A percentile compares a stretch with the other conserved stretches of the same genome.
These are phyloP conservation scores for Lachancea fermentati DNA, from an alignment of 805 yeast species.

Conservation along the genomic window DNA sequence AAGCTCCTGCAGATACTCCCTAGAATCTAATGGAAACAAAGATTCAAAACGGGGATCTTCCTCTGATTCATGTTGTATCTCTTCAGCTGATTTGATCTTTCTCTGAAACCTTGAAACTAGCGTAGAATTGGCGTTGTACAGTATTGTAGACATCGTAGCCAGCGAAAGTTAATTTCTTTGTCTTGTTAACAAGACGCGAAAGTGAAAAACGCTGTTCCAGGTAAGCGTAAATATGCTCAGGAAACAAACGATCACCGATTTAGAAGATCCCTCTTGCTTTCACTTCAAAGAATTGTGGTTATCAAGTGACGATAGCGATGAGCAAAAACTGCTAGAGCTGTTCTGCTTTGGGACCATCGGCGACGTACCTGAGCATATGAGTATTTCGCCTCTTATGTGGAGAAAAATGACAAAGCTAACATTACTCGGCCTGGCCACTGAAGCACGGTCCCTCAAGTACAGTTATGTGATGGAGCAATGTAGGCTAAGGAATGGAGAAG, in stretches of 20 bases:
- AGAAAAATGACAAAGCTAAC: slow-evolving; percentile 22
- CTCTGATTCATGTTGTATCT: background rate
- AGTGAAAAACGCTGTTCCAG: slow-evolving; percentile 4
- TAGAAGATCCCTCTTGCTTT: slow-evolving; percentile 19
- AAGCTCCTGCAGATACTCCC: slow-evolving; percentile 22
- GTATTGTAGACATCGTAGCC: slow-evolving; percentile 19
- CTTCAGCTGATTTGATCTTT: slow-evolving; percentile 10
- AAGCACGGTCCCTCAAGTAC: slow-evolving; percentile 15
- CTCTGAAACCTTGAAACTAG: slow-evolving; percentile 26
- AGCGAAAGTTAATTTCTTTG: background rate
- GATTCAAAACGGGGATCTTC: slow-evolving; percentile 19
- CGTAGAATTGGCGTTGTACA: slow-evolving; percentile 29
- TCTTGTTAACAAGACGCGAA: background rate
- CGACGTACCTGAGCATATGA: slow-evolving; percentile 10
- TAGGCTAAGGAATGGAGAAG: slow-evolving; percentile 8
- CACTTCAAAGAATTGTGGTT: slow-evolving; percentile 28
- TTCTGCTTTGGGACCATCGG: slow-evolving; percentile 26
- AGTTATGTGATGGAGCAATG: slow-evolving; percentile 12
- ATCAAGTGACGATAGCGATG: slow-evolving; percentile 4
- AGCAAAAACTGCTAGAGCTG: slow-evolving; percentile 19
- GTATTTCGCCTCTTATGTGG: slow-evolving; percentile 14
- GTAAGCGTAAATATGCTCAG: background rate
- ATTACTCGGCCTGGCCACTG: slow-evolving; percentile 19
- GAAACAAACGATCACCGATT: background rate
- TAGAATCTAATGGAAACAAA: slow-evolving; percentile 17